These are phyloP conservation scores for Lachnellula hyalina DNA, from an alignment of 2,329 filamentous ascomycete genomes.

Conservation along the genomic window DNA sequence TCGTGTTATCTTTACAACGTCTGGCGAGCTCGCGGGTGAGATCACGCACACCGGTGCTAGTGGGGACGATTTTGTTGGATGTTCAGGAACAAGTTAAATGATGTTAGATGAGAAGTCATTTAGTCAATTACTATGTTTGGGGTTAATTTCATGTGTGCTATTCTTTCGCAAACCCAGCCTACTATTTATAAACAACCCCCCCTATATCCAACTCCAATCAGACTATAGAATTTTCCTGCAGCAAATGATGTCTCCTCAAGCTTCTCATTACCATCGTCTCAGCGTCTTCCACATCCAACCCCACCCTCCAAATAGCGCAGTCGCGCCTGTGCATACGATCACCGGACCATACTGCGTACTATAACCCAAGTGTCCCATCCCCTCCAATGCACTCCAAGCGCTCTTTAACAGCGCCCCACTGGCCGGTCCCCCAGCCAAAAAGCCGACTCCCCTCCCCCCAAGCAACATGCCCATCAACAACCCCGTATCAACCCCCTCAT, in stretches of 20 bases:
- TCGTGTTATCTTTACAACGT: slow-evolving; percentile 57
- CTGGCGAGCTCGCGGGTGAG: slow-evolving; percentile 52
- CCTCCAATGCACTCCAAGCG: slow-evolving; percentile 2
- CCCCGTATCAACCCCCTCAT: slow-evolving; percentile 28
- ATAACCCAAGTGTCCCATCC: slow-evolving; percentile 18
- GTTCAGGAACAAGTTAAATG: slow-evolving; percentile 29
- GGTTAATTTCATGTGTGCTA: too few species aligned
- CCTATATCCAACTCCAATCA: too few species aligned
- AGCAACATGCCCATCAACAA: slow-evolving; percentile 22
- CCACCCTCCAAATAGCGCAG: slow-evolving; percentile 23
- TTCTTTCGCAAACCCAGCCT: too few species aligned
- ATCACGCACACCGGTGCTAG: slow-evolving; percentile 68
- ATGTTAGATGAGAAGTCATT: too few species aligned
- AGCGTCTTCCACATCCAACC: slow-evolving; percentile 23
- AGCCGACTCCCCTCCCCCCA: slow-evolving; percentile 23
- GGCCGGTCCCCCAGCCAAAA: slow-evolving; percentile 19
- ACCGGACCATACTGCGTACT: slow-evolving; percentile 20
- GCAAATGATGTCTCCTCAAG: background rate
- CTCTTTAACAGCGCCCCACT: slow-evolving; percentile 18
- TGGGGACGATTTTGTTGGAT: slow-evolving; percentile 64
- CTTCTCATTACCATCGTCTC: background rate
- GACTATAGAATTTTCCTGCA: too few species aligned
- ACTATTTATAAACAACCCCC: too few species aligned
- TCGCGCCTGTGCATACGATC: slow-evolving; percentile 23
- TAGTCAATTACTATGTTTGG: too few species aligned